phyloP scores from a whole-genome alignment of 208 protist species.

The Histomonas meleagridis region DNA sequence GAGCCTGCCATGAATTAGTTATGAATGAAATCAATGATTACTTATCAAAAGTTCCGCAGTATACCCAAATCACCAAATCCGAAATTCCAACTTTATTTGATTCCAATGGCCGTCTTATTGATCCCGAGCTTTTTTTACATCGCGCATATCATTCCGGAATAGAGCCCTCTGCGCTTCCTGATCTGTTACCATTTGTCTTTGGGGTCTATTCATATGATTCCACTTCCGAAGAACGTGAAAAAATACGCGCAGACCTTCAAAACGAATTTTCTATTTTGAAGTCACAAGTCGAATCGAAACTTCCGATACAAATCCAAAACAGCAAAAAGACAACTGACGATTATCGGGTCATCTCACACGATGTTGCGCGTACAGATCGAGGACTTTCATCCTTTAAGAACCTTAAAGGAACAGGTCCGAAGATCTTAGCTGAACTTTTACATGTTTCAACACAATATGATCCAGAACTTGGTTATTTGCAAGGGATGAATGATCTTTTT shows the following conservation, averaged over 20 bases:
- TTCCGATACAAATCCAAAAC: neutral
- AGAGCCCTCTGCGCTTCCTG: neutral
- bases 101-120: neutral
- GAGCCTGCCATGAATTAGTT: neutral
- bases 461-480: neutral
- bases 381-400: neutral
- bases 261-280: neutral
- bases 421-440: neutral
- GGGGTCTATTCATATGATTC: neutral
- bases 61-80: neutral
- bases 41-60: neutral
- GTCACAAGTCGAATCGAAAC: neutral
- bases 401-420: neutral
- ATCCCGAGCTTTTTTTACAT: neutral
- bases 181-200: neutral
- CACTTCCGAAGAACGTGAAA: neutral
- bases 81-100: neutral
- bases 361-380: neutral
- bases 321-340: neutral
- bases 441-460: neutral
- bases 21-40: neutral
- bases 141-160: neutral
- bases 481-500: slow-evolving; percentile 31
- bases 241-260: neutral
- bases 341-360: neutral